A percentile compares a stretch with the other conserved stretches of the same genome.
Evolutionary conservation across 371 early-diverging fungal species (phyloP).

Genomic region (Rhizopus arrhizus): DNA sequence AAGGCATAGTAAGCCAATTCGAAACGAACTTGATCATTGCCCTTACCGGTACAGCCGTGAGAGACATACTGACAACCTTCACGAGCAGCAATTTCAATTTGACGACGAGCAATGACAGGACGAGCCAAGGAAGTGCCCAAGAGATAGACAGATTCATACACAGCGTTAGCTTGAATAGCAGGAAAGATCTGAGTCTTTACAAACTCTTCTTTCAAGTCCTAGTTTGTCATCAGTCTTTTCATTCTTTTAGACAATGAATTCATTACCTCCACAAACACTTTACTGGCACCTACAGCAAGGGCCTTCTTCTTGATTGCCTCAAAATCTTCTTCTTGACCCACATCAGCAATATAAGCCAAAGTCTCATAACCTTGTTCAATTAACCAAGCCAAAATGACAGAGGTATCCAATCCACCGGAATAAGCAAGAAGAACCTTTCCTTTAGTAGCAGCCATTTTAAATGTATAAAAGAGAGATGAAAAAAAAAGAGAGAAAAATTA

Average conservation of each 20-base stretch:
- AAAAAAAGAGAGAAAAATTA: slow-evolving; percentile 6
- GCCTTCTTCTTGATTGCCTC: slow-evolving; percentile 93
- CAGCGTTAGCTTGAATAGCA: slow-evolving; percentile 91
- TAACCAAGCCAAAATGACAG: slow-evolving; percentile 97
- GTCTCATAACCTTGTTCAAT: slow-evolving; percentile 97
- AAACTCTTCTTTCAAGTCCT: slow-evolving; percentile 91
- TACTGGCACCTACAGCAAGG: slow-evolving; percentile 87
- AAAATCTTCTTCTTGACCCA: slow-evolving; percentile 98
- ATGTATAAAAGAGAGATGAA: slow-evolving; percentile 3
- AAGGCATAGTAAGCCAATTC: slow-evolving; percentile 97
- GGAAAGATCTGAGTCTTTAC: slow-evolving; percentile 92
- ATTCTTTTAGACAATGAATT: background rate
- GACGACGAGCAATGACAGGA: slow-evolving; percentile 87
- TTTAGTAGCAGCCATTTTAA: slow-evolving; percentile 60
- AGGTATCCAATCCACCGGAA: slow-evolving; percentile 98
- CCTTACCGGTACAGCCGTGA: slow-evolving; percentile 98
- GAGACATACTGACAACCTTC: slow-evolving; percentile 94
- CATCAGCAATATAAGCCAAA: slow-evolving; percentile 94
- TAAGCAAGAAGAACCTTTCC: slow-evolving; percentile 94
- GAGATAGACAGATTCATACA: slow-evolving; percentile 94
- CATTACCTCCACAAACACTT: slow-evolving; percentile 89
- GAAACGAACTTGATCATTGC: slow-evolving; percentile 98
- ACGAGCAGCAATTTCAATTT: slow-evolving; percentile 90
- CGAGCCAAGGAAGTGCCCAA: slow-evolving; percentile 97
- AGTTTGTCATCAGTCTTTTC: background rate